phyloP scores from a whole-genome alignment of 352 stramenopile species.

The Globisporangium acanthophoron region DNA sequence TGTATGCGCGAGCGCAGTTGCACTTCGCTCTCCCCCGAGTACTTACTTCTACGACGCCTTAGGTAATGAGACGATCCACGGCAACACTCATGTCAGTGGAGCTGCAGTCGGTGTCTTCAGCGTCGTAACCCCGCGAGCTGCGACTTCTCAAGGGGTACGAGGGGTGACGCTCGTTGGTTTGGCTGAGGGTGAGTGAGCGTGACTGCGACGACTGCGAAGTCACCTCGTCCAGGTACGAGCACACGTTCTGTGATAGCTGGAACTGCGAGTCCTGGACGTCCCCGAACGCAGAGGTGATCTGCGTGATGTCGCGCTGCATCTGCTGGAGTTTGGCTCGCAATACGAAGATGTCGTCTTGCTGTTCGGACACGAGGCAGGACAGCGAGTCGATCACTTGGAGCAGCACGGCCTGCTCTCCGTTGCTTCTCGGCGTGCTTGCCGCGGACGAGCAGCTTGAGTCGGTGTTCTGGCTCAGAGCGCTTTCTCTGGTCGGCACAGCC shows the following conservation, averaged over 20 bases:
- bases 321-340: constrained; percentile 5
- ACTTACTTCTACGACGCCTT: too few relatives aligned
- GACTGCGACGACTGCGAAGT: background rate
- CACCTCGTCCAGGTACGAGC: constrained; percentile 8
- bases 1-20: background rate
- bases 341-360: constrained; percentile 26
- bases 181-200: background rate
- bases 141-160: constrained; percentile 1
- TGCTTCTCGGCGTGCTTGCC: constrained; percentile 18
- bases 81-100: constrained; percentile 14
- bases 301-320: constrained; percentile 4
- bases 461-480: constrained; percentile 7
- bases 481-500: background rate
- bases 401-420: constrained; percentile 24
- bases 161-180: background rate
- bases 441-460: constrained; percentile 7
- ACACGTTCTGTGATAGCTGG: constrained; percentile 12
- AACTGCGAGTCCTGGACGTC: constrained; percentile 10
- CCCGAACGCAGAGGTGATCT: constrained; percentile 14
- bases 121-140: constrained; percentile 1
- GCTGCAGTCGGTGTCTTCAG: constrained; percentile 13
- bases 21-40: too few relatives aligned
- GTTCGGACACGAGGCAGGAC: constrained; percentile 35
- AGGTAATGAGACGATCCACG: constrained; percentile 1
- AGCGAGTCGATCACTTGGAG: constrained; percentile 38